Conservation (phyloP, 352 stramenopile genomes). For the Hyaloperonospora brassicae region DNA sequence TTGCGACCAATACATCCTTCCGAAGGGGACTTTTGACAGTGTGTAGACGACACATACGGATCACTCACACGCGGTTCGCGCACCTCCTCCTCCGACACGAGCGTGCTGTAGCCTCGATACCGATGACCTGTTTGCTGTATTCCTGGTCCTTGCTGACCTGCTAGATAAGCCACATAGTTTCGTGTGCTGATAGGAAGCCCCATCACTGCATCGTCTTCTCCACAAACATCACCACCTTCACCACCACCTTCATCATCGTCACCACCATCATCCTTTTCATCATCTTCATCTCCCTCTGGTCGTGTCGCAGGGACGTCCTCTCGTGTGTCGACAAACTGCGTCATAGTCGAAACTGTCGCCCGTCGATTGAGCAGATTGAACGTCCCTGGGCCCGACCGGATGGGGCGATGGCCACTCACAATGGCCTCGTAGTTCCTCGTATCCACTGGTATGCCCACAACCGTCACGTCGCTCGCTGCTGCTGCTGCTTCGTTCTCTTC, state of each 20-base stretch:
- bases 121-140: conserved; percentile 27
- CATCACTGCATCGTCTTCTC: conserved; percentile 39
- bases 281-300: background rate
- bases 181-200: conserved; percentile 53
- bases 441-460: conserved; percentile 39
- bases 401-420: conserved; percentile 20
- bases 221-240: conserved; percentile 13
- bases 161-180: conserved; percentile 47
- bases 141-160: conserved; percentile 20
- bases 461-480: conserved; percentile 25
- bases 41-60: conserved; percentile 28
- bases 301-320: background rate
- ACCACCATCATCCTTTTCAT: background rate
- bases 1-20: conserved; percentile 24
- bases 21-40: conserved; percentile 10
- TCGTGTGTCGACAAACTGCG: conserved; percentile 8
- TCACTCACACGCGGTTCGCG: conserved; percentile 31
- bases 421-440: conserved; percentile 48
- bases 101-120: conserved; percentile 49
- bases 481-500: no score
- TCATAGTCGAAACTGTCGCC: conserved; percentile 23
- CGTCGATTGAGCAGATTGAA: conserved; percentile 18
- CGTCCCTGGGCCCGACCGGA: conserved; percentile 16
- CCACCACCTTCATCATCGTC: conserved; percentile 8
- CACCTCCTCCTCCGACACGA: conserved; percentile 25